Evolutionary conservation across 192 early-diverging fungal species (phyloP).

Genomic region (Coemansia furcata): DNA sequence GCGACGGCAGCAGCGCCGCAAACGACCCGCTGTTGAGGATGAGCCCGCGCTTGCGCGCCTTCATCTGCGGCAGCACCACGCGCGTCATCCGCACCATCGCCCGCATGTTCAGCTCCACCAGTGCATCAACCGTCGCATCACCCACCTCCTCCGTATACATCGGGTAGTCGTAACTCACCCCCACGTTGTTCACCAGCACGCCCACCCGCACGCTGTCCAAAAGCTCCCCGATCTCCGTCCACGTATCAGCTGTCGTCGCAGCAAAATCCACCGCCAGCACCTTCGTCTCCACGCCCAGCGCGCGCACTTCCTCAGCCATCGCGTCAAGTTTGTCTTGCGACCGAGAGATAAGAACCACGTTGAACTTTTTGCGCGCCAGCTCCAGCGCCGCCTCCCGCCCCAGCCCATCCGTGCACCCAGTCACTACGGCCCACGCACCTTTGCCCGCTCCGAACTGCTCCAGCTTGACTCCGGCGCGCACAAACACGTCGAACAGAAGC

Average conservation of each 20-base stretch:
- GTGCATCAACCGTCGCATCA: constrained; percentile 60
- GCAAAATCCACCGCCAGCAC: constrained; percentile 82
- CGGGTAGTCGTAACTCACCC: constrained; percentile 87
- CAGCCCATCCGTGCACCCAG: constrained; percentile 96
- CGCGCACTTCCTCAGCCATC: constrained; percentile 63
- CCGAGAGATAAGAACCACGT: constrained; percentile 81
- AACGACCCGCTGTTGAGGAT: constrained; percentile 94
- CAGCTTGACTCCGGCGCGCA: constrained; percentile 40
- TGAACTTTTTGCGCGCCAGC: constrained; percentile 79
- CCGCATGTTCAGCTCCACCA: constrained; percentile 86
- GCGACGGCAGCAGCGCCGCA: constrained; percentile 79
- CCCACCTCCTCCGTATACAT: constrained; percentile 78
- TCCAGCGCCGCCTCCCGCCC: constrained; percentile 93
- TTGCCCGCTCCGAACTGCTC: constrained; percentile 49
- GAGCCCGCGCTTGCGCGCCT: constrained; percentile 69
- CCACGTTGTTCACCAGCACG: constrained; percentile 91
- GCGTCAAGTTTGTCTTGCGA: constrained; percentile 75
- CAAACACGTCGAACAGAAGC: constrained; percentile 43
- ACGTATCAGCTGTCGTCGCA: constrained; percentile 53
- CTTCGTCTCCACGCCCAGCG: constrained; percentile 63
- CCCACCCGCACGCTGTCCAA: constrained; percentile 55
- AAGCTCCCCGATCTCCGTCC: constrained; percentile 59
- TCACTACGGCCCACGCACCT: constrained; percentile 70
- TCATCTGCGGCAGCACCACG: constrained; percentile 78
- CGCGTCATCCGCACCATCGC: constrained; percentile 80